Conservation (phyloP, 225 moss, liverwort and hornwort genomes). For the Polytrichum commune region DNA sequence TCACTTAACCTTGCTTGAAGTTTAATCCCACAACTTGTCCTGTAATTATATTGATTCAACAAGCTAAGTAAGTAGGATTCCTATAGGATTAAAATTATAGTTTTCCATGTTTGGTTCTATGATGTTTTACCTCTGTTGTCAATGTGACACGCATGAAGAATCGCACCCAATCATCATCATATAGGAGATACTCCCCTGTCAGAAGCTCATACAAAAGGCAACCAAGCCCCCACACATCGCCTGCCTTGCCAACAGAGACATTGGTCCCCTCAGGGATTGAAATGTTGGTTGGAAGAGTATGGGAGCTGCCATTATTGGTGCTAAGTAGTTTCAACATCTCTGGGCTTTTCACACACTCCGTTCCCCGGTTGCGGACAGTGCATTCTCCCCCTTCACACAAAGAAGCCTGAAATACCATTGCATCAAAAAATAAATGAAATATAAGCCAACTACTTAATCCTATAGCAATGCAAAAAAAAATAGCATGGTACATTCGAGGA, state of each 20-base stretch:
- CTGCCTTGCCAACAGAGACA: conserved; percentile 62
- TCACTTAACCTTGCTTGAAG: too few species aligned
- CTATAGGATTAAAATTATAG: too few species aligned
- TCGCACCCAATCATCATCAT: conserved; percentile 89
- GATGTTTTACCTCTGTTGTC: conserved; percentile 52
- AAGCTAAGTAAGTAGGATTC: too few species aligned
- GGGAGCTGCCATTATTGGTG: conserved; percentile 4
- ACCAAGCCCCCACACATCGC: conserved; percentile 90
- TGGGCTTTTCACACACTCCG: conserved; percentile 90
- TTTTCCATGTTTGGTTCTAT: too few species aligned
- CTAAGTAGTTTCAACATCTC: conserved; percentile 86
- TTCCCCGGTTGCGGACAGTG: conserved; percentile 80
- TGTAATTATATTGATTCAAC: too few species aligned
- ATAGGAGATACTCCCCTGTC: conserved; percentile 83
- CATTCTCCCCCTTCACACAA: conserved; percentile 76
- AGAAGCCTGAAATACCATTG: conserved; percentile 35
- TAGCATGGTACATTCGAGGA: too few species aligned
- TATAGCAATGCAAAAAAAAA: too few species aligned
- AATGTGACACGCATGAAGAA: conserved; percentile 89
- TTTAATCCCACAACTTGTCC: too few species aligned
- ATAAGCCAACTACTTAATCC: too few species aligned
- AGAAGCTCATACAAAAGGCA: conserved; percentile 88
- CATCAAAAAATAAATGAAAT: too few species aligned
- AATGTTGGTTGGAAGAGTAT: conserved; percentile 16
- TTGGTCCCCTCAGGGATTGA: conserved; percentile 27